These are phyloP conservation scores for Hypoxylon lenormandii DNA, from an alignment of 495 filamentous ascomycete genomes.

Conservation along the genomic window DNA sequence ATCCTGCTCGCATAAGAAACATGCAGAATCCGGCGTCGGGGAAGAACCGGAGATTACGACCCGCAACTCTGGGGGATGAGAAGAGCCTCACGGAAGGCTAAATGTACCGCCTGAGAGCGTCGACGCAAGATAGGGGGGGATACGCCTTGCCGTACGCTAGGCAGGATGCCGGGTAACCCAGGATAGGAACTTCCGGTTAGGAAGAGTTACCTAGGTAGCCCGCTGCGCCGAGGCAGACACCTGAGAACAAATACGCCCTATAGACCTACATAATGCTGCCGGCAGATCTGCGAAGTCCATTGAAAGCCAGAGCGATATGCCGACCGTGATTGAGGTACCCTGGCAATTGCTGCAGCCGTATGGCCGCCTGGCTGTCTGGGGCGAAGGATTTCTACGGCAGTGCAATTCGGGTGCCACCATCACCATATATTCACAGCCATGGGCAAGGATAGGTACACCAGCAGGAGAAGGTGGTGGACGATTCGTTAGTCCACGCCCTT, in stretches of 20 bases:
- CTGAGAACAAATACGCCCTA: constrained; percentile 9
- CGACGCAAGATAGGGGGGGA: neutral
- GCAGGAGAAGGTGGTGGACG: neutral
- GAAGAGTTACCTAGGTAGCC: neutral
- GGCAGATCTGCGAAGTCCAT: constrained; percentile 20
- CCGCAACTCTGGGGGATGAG: neutral
- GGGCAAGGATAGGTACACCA: neutral
- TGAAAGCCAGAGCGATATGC: constrained; percentile 8
- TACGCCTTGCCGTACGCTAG: neutral
- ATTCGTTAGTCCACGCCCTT: neutral
- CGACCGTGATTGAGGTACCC: constrained; percentile 9
- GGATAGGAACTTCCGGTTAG: neutral
- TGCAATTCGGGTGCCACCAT: neutral
- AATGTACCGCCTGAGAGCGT: constrained; percentile 3
- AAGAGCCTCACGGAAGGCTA: constrained; percentile 14
- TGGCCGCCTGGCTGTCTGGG: neutral
- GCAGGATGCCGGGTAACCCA: constrained; percentile 6
- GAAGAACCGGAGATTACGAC: neutral
- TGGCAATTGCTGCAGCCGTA: neutral
- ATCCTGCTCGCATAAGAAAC: constrained; percentile 12
- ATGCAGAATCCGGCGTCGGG: constrained; percentile 20
- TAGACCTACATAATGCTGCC: neutral
- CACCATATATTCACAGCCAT: neutral
- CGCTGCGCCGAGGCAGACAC: constrained; percentile 4
- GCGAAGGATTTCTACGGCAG: neutral